phyloP scores from a whole-genome alignment of 1,284 basidiomycete genomes.

The Puccinia coronata region DNA sequence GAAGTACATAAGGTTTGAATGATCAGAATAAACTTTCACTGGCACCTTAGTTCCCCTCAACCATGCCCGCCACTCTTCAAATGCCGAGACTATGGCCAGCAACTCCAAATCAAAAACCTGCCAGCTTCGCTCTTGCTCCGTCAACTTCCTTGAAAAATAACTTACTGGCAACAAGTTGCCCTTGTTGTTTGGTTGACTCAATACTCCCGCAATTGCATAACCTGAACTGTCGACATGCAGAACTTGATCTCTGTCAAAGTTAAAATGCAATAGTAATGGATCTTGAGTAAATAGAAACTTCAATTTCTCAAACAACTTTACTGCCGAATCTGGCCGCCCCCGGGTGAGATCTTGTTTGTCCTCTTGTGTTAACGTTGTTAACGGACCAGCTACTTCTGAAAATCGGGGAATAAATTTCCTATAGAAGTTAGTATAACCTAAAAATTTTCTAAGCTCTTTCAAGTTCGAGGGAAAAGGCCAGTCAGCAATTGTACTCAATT shows the following conservation, averaged over 20 bases:
- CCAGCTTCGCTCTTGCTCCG: constrained; percentile 22
- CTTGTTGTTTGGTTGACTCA: neutral
- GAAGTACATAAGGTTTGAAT: too few relatives aligned
- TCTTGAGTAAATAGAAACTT: neutral
- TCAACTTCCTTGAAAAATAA: constrained; percentile 41
- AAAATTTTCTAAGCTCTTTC: neutral
- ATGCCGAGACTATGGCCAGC: neutral
- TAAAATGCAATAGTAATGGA: neutral
- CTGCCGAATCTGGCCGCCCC: too few relatives aligned
- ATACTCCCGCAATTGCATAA: neutral
- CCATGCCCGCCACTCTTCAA: too few relatives aligned
- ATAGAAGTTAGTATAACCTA: constrained; percentile 31
- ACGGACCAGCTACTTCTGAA: neutral
- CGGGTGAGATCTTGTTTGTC: neutral
- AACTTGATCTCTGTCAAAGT: neutral
- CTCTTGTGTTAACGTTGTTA: neutral
- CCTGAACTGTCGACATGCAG: neutral
- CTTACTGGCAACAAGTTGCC: neutral
- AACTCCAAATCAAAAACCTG: neutral
- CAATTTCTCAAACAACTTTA: neutral
- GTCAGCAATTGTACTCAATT: neutral
- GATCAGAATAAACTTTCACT: constrained; percentile 31
- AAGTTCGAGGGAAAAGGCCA: neutral
- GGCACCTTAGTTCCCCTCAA: neutral
- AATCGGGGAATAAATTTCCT: constrained; percentile 3